A percentile compares a stretch with the other conserved stretches of the same genome.
Evolutionary conservation across 768 basidiomycete species (phyloP).

Genomic region (Hygrophoropsis aurantiaca): DNA sequence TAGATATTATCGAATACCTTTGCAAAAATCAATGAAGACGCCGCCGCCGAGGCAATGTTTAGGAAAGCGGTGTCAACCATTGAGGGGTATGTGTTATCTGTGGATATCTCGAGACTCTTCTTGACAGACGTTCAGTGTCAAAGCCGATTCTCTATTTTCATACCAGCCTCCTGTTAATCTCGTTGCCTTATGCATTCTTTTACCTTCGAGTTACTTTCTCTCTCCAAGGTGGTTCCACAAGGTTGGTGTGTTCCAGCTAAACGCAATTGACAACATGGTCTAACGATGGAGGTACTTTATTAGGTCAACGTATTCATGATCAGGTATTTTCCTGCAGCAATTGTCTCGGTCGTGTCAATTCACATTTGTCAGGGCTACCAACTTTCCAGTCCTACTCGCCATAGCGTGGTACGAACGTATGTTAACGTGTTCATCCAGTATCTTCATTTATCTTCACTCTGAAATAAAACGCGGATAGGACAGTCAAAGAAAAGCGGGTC

Average conservation of each 20-base stretch:
- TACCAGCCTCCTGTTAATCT: slow-evolving; percentile 95
- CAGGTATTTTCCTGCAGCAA: slow-evolving; percentile 41
- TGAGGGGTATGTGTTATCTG: slow-evolving; percentile 65
- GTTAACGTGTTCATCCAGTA: neutral
- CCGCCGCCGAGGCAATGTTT: slow-evolving; percentile 94
- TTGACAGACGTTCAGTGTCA: slow-evolving; percentile 52
- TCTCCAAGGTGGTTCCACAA: slow-evolving; percentile 98
- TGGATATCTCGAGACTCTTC: slow-evolving; percentile 1
- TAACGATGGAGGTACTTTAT: too few relatives aligned
- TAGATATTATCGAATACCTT: slow-evolving; percentile 96
- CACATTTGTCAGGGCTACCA: slow-evolving; percentile 56
- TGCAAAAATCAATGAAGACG: slow-evolving; percentile 89
- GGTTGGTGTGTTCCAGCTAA: slow-evolving; percentile 44
- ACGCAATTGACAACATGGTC: too few relatives aligned
- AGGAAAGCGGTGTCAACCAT: slow-evolving; percentile 90
- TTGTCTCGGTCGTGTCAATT: neutral
- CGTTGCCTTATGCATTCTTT: slow-evolving; percentile 80
- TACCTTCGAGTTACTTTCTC: slow-evolving; percentile 84
- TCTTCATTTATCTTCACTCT: neutral
- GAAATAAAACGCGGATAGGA: slow-evolving; percentile 15
- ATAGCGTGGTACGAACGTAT: slow-evolving; percentile 84
- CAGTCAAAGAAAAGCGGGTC: slow-evolving; percentile 72
- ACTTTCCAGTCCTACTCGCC: slow-evolving; percentile 76
- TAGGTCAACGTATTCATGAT: slow-evolving; percentile 90
- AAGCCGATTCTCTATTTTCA: slow-evolving; percentile 89